Evolutionary conservation across 2,329 filamentous ascomycete genomes (phyloP), one percentile per base, ranked within the genome.

Genomic region (Calonectria leucothoes): DNA sequence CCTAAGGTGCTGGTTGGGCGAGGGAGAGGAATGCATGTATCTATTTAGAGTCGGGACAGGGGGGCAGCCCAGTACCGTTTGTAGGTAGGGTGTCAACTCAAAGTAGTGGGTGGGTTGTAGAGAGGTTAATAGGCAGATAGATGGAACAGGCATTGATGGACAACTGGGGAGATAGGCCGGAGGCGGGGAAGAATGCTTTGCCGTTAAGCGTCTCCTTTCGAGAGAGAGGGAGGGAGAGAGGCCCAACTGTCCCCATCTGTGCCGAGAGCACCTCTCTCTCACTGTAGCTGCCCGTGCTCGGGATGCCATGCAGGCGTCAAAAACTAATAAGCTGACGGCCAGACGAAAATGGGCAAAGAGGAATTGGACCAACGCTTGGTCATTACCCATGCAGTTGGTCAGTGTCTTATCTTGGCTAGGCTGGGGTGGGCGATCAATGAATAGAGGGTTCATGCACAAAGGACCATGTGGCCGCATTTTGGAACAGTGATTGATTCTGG

Each of bases 61-160:
- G 55, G 55, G 33, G 55, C 39, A 37, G 35, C 55, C 55, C 39
- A 61, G 55, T 61, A 61, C 55, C 55, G 33, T 61, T 25, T 61
- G 55, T 61, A 61, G 55, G 55, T 39, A 39, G 55, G 33, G 23
- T 61, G 55, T 61, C 33, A 61, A 61, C 55, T 61, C 55, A 61
- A 61, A 39, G 55, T 61, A 37, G 55, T 61, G 55, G 55, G 55
- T 61, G 31, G 55, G 55, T 39, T 59, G 55, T 25, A 59, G 14
- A 61, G 55, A 61, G 55, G 55, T 61, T 61, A 61, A 27, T 61
- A 61, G 55, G 55, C 55, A 61, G 55, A 61, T 61, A 61, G 37
- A 61, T 39, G 55, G 55, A 37, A 61, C 55, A 25, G 55, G 33
- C 20, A 61, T 61, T 39, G 55, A 61, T 61, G 33, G 55, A 25